phyloP scores from a whole-genome alignment of 176 grass and related monocot species.

The Zea mays region Zm-B73-REFERENCE-NAM-5.0 NC_050098.1:177938001-177938500 shows the following conservation, averaged over 20 bases:
- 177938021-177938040: too few species aligned
- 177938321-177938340: background rate
- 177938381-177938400: background rate
- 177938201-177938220: background rate
- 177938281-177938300: constrained; percentile 1
- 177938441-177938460: background rate
- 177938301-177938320: background rate
- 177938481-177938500: constrained; percentile 12
- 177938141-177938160: background rate
- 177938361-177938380: background rate
- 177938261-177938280: background rate
- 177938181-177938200: background rate
- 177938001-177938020: too few species aligned
- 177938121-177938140: too few species aligned
- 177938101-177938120: too few species aligned
- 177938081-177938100: too few species aligned
- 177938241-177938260: background rate
- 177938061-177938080: too few species aligned
- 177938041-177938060: too few species aligned
- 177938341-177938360: background rate
- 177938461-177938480: background rate
- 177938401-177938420: constrained; percentile 15
- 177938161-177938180: background rate
- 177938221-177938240: background rate
- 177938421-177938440: constrained; percentile 9